Conservation (phyloP, 1,284 basidiomycete genomes). For the Microbotryomycetes sp. region DNA sequence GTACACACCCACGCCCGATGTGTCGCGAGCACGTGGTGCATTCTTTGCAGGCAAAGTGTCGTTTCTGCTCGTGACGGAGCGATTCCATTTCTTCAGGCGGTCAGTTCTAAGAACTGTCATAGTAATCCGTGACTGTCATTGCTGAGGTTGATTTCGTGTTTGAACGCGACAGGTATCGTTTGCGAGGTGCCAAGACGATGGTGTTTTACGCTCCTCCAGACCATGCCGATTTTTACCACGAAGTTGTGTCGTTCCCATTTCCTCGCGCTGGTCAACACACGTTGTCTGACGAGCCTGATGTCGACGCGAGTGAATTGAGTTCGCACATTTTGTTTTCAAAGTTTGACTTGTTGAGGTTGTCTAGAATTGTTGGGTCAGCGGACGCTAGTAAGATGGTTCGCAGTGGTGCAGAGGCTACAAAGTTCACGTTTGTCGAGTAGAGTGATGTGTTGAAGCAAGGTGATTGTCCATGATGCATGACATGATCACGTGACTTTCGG, state of each 20-base stretch:
- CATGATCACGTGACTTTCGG: neutral
- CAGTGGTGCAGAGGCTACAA: conserved; percentile 7
- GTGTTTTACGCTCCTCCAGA: conserved; percentile 89
- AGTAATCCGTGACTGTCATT: conserved; percentile 7
- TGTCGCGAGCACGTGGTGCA: conserved; percentile 81
- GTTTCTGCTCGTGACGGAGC: conserved; percentile 85
- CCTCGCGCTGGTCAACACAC: conserved; percentile 47
- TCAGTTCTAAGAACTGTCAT: conserved; percentile 41
- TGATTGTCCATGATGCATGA: neutral
- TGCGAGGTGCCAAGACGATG: conserved; percentile 83
- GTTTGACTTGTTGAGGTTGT: conserved; percentile 75
- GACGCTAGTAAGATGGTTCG: conserved; percentile 29
- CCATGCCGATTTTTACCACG: conserved; percentile 84
- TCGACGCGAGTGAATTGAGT: conserved; percentile 68
- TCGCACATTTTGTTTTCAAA: conserved; percentile 71
- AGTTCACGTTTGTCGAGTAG: conserved; percentile 24
- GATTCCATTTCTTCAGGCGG: conserved; percentile 96
- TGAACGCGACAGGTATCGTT: conserved; percentile 60
- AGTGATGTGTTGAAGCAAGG: neutral
- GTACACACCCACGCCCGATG: conserved; percentile 87
- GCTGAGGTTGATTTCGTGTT: conserved; percentile 4
- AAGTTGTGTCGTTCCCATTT: conserved; percentile 80
- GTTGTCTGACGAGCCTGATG: conserved; percentile 44
- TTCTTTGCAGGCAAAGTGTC: conserved; percentile 85
- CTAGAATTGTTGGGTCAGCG: conserved; percentile 23